Evolutionary conservation across 75 land plant species (phyloP).

Genomic region (Sequoiadendron giganteum): DNA sequence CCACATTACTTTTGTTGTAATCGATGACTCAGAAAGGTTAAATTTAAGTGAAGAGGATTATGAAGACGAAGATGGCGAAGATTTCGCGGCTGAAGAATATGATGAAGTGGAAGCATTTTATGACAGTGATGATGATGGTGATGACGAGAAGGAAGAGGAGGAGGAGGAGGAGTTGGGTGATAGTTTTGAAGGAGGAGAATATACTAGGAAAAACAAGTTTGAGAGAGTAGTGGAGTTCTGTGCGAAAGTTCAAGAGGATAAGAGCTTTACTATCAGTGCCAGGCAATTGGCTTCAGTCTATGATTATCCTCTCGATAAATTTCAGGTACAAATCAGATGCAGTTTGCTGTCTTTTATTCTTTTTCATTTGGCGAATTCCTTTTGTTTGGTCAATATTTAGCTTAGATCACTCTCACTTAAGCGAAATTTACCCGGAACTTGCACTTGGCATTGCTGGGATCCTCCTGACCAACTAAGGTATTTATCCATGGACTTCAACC

Average conservation of each 20-base stretch:
- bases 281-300: constrained; percentile 69
- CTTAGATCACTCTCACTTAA: too few species aligned
- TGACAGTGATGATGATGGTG: constrained; percentile 12
- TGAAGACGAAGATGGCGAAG: constrained; percentile 51
- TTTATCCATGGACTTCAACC: too few species aligned
- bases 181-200: neutral
- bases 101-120: constrained; percentile 22
- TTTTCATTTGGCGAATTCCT: too few species aligned
- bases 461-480: too few species aligned
- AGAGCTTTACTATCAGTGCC: constrained; percentile 52
- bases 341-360: neutral
- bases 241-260: constrained; percentile 52
- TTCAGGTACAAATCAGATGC: constrained; percentile 60
- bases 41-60: neutral
- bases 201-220: constrained; percentile 22
- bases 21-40: neutral
- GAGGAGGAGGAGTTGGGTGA: constrained; percentile 11
- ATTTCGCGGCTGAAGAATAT: constrained; percentile 21
- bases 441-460: too few species aligned
- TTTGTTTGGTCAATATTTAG: too few species aligned
- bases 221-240: constrained; percentile 59
- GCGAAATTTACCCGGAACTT: too few species aligned
- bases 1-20: neutral
- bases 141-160: constrained; percentile 9
- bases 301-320: constrained; percentile 82